Percentiles rank a stretch among this genome's conserved stretches.
Evolutionary conservation across 2,329 filamentous ascomycete genomes (phyloP).

Genomic region (Fusarium albidum): DNA sequence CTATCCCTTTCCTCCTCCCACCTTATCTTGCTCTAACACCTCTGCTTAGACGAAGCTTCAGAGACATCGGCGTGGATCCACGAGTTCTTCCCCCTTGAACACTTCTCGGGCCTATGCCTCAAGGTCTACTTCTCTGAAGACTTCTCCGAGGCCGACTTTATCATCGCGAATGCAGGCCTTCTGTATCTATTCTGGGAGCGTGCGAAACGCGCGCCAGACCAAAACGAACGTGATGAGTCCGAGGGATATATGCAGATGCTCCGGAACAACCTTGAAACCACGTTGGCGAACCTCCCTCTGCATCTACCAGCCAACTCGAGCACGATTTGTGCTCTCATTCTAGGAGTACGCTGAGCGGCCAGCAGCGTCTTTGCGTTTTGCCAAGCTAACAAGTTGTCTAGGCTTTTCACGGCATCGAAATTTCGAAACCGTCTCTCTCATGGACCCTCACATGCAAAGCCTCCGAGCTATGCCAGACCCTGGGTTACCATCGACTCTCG

Average conservation of each 20-base stretch:
- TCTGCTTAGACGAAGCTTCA: constrained; percentile 27
- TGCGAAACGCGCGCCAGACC: constrained; percentile 8
- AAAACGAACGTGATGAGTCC: constrained; percentile 37
- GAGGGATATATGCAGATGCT: constrained; percentile 36
- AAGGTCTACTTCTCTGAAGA: constrained; percentile 46
- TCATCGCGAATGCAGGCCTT: constrained; percentile 45
- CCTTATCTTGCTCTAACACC: constrained; percentile 6
- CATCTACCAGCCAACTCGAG: constrained; percentile 43
- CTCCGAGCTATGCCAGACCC: constrained; percentile 43
- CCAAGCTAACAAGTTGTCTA: constrained; percentile 16
- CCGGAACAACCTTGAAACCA: constrained; percentile 43
- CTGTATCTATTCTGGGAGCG: constrained; percentile 43
- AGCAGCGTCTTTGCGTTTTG: not conserved
- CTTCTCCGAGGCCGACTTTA: constrained; percentile 44
- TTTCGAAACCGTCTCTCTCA: constrained; percentile 44
- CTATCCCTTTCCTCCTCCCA: not conserved
- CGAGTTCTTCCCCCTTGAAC: constrained; percentile 41
- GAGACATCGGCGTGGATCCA: constrained; percentile 40
- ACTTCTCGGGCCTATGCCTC: constrained; percentile 44
- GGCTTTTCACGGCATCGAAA: constrained; percentile 44
- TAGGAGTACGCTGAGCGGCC: constrained; percentile 27
- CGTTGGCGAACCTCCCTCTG: constrained; percentile 42
- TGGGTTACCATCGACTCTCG: constrained; percentile 42
- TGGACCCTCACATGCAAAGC: constrained; percentile 45
- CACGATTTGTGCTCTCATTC: constrained; percentile 37